Conservation (phyloP, 495 filamentous ascomycete species). For the Tuber borchii region DNA sequence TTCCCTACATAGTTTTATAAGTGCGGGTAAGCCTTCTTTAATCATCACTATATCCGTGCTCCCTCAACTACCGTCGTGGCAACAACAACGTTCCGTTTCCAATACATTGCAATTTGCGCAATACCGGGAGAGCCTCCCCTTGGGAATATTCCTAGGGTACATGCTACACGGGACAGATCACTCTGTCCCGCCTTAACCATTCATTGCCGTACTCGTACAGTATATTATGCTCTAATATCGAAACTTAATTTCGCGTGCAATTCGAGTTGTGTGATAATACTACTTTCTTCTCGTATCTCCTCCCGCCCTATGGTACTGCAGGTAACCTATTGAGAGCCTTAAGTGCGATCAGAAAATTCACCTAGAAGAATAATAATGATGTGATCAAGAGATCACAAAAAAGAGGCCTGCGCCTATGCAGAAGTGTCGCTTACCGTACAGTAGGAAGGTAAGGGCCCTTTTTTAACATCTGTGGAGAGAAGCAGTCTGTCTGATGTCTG, state of each 20-base stretch:
- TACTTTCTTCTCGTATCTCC: neutral
- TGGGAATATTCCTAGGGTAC: neutral
- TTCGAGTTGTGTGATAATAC: neutral
- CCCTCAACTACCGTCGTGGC: neutral
- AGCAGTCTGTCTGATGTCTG: neutral
- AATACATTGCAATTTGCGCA: constrained; percentile 2
- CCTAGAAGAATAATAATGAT: neutral
- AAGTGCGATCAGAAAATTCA: neutral
- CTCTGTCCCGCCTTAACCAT: neutral
- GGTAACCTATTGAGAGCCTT: neutral
- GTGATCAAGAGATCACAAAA: neutral
- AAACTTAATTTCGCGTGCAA: neutral
- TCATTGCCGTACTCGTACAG: neutral
- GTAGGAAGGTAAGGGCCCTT: neutral
- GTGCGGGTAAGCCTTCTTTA: neutral
- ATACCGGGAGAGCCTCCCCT: constrained; percentile 4
- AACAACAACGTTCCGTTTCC: constrained; percentile 3
- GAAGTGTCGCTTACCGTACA: neutral
- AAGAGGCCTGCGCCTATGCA: neutral
- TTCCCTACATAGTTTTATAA: neutral
- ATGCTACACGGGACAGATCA: neutral
- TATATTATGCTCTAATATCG: neutral
- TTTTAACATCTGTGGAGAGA: neutral
- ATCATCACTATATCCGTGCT: neutral
- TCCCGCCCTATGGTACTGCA: neutral